A percentile compares a stretch with the other conserved stretches of the same genome.
phyloP scores from a whole-genome alignment of 192 early-diverging fungal species.

The Chytriomyces sp. region DNA sequence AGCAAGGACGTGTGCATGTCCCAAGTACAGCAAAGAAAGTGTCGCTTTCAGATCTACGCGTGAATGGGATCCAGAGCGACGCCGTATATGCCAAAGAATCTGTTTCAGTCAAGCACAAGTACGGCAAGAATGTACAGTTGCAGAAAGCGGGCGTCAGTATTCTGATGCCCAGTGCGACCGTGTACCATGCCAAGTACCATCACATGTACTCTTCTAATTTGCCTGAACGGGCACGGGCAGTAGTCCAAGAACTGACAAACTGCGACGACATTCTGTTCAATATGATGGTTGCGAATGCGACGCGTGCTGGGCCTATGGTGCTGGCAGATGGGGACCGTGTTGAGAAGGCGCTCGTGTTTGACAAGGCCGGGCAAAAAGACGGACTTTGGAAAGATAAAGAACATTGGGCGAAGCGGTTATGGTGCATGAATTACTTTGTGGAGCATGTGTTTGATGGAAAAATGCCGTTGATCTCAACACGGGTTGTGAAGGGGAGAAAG shows the following conservation, averaged over 20 bases:
- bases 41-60: conserved; percentile 9
- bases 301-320: conserved; percentile 30
- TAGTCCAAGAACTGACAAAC: conserved; percentile 40
- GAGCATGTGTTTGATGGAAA: conserved; percentile 28
- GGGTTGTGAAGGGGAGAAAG: not conserved
- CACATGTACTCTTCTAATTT: conserved; percentile 30
- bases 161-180: conserved; percentile 39
- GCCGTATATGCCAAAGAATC: not conserved
- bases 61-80: not conserved
- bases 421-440: conserved; percentile 33
- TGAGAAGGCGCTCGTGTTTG: conserved; percentile 22
- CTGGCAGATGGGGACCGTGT: conserved; percentile 12
- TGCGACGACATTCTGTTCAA: conserved; percentile 48
- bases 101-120: conserved; percentile 21
- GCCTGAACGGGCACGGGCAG: conserved; percentile 16
- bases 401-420: conserved; percentile 21
- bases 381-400: conserved; percentile 36
- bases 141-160: conserved; percentile 16
- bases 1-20: conserved; percentile 38
- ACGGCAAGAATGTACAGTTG: conserved; percentile 1
- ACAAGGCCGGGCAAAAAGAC: not conserved
- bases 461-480: conserved; percentile 28
- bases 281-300: conserved; percentile 44
- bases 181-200: conserved; percentile 40
- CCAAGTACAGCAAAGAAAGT: not conserved